Evolutionary conservation across 2,329 filamentous ascomycete species (phyloP), one percentile per base, ranked within the genome.

Genomic region (Trichoderma atrobrunneum): DNA sequence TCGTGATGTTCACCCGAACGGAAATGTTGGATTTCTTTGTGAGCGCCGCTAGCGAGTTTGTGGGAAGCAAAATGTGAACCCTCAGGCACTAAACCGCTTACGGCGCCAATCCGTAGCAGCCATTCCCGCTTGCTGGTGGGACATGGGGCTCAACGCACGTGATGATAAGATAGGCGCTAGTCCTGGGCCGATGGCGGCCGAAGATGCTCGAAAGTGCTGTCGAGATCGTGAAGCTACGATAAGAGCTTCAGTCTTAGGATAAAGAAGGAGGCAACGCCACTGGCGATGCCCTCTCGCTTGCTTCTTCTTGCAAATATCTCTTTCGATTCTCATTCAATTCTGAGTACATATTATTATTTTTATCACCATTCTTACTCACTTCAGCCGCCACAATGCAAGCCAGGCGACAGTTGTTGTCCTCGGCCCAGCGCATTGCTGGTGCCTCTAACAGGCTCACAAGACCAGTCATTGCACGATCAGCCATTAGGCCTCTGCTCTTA

Each of bases 51-150:
- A 81, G 77, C 80, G 80, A 82, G 79, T 82, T 83, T 83, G 81
- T 83, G 81, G 80, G 81, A 81, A 80, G 78, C 76, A 82, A 83
- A 83, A 80, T 81, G 79, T 80, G 81, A 82, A 81, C 82, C 82
- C 82, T 83, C 81, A 77, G 78, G 74, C 76, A 77, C 82, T 82
- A 81, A 72, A 62, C 78, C 78, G 62, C 62, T 79, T 80, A 71
- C 56, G 77, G 79, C 70, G 69, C 57, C 28, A 28, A 68, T 73
- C 71, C 74, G 72, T 74, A 69, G 65, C 72, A 51, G 59, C 43
- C 59, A 71, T 70, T 70, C 72, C 69, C 70, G 73, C 54, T 73
- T 73, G 71, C 26, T 66, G 74, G 74, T 74, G 74, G 76, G 76
- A 73, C 76, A 80, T 76, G 79, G 79, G 80, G 80, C 78, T 79